Evolutionary conservation across 2,329 filamentous ascomycete genomes (phyloP).

Genomic region (Tolypocladium cylindrosporum): DNA sequence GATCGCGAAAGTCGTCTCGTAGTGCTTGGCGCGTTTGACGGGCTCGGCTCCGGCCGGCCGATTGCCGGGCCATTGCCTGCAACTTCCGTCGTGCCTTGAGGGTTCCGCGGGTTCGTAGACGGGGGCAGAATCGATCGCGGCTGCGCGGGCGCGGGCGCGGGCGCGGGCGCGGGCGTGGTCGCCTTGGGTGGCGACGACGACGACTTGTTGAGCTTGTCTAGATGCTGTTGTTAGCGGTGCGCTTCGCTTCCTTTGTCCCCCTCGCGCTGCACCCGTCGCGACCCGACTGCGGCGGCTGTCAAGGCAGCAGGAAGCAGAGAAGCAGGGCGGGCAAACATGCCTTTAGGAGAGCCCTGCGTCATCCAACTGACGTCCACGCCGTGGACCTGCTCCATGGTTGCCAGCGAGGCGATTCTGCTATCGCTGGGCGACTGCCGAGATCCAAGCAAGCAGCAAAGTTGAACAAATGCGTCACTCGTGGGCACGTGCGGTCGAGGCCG

Average conservation of each 20-base stretch:
- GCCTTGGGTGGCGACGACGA: constrained; percentile 15
- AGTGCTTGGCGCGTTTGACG: constrained; percentile 13
- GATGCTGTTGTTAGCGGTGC: not conserved
- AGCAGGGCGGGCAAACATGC: constrained; percentile 35
- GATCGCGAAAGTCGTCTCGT: constrained; percentile 20
- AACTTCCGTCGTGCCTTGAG: constrained; percentile 14
- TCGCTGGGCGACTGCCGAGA: not conserved
- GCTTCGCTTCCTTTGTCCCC: not conserved
- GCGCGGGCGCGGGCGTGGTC: not conserved
- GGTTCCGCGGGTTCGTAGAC: constrained; percentile 14
- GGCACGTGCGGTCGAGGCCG: not conserved
- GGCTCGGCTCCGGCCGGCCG: constrained; percentile 10
- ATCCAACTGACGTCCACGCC: constrained; percentile 87
- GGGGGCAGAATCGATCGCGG: constrained; percentile 21
- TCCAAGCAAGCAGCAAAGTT: not conserved
- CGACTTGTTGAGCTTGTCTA: constrained; percentile 21
- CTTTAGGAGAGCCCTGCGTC: constrained; percentile 70
- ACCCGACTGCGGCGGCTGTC: not conserved
- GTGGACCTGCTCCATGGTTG: constrained; percentile 67
- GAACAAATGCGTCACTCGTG: not conserved
- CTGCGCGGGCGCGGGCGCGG: constrained; percentile 15
- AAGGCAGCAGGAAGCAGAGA: not conserved
- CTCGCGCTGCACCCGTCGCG: not conserved
- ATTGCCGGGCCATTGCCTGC: constrained; percentile 10
- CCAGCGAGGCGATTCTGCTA: not conserved